phyloP scores from a whole-genome alignment of 352 stramenopile species.

The Synura sp. region DNA sequence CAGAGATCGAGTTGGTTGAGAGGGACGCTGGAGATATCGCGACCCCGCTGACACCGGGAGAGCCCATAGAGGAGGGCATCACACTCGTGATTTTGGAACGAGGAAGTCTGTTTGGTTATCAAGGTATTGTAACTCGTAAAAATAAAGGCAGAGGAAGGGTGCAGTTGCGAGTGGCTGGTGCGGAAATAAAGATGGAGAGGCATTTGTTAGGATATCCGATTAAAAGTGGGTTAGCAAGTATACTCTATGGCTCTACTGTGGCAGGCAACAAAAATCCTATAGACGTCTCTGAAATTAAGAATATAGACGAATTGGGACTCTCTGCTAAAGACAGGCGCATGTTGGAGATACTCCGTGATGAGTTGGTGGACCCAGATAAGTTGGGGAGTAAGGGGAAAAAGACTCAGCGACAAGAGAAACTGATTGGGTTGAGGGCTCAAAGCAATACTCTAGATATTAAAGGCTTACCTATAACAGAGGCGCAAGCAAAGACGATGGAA shows the following conservation, averaged over 20 bases:
- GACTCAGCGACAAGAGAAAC: too few species aligned
- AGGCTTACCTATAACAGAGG: not conserved
- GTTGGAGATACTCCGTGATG: not conserved
- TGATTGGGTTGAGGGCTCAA: not conserved
- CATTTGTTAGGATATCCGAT: not conserved
- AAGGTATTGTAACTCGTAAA: not conserved
- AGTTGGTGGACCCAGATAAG: not conserved
- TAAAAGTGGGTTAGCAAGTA: not conserved
- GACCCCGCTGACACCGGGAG: not conserved
- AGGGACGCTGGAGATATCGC: too few species aligned
- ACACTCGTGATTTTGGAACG: not conserved
- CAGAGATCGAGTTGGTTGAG: not conserved
- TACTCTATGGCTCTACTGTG: not conserved
- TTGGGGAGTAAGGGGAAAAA: too few species aligned
- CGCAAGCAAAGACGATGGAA: not conserved
- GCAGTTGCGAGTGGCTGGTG: not conserved
- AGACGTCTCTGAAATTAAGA: too few species aligned
- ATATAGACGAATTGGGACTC: too few species aligned
- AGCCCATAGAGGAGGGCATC: not conserved
- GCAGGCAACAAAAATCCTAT: too few species aligned
- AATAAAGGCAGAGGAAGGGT: slow-evolving; percentile 18
- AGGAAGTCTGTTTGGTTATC: not conserved
- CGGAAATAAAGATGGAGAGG: slow-evolving; percentile 36
- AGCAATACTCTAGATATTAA: not conserved
- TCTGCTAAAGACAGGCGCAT: not conserved